Evolutionary conservation across 345 rosid genomes (phyloP).

Genomic region (Cardamine occulta): DNA sequence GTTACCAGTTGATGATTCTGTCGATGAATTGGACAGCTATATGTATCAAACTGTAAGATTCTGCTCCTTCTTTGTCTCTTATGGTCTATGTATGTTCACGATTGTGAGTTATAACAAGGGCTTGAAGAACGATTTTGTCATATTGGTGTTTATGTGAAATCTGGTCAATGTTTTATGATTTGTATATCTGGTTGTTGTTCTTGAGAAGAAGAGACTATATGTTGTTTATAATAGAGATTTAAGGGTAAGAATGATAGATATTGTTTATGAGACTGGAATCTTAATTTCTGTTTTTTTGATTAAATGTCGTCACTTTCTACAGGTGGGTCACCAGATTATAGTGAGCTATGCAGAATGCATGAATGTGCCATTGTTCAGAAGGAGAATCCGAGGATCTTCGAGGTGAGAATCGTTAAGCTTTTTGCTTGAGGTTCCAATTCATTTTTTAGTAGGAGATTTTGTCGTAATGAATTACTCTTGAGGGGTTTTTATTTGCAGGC

Average conservation of each 20-base stretch:
- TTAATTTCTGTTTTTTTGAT: background rate
- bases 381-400: slow-evolving; percentile 79
- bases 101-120: background rate
- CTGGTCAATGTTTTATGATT: slow-evolving; percentile 9
- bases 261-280: background rate
- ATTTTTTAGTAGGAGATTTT: background rate
- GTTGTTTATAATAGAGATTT: background rate
- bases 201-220: background rate
- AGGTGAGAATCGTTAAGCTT: slow-evolving; percentile 57
- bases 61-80: background rate
- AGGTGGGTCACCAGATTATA: slow-evolving; percentile 96
- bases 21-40: slow-evolving; percentile 93
- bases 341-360: slow-evolving; percentile 87
- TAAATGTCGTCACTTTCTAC: slow-evolving; percentile 20
- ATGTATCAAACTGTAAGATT: slow-evolving; percentile 84
- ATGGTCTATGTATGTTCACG: background rate
- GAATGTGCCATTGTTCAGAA: slow-evolving; percentile 83
- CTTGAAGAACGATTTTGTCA: background rate
- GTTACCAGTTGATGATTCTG: slow-evolving; percentile 79
- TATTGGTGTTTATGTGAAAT: slow-evolving; percentile 16
- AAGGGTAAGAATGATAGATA: background rate
- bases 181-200: background rate
- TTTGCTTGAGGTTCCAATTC: slow-evolving; percentile 21
- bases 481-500: slow-evolving; percentile 48
- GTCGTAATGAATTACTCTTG: background rate